A percentile compares a stretch with the other conserved stretches of the same genome.
phyloP scores from a whole-genome alignment of 2,329 filamentous ascomycete genomes.

The Rosellinia necatrix region DNA sequence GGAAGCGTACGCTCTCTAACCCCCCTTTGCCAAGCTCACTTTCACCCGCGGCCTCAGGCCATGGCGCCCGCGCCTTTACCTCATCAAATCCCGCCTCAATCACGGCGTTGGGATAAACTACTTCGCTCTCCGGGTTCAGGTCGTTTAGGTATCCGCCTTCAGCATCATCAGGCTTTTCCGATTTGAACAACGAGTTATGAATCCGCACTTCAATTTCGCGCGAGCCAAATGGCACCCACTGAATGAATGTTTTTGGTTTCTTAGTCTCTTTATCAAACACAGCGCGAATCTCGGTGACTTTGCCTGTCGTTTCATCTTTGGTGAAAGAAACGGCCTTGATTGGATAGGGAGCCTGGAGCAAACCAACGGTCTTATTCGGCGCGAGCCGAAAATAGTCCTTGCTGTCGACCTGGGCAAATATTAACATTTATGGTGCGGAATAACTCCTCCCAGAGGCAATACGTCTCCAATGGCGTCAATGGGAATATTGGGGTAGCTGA shows the following conservation, averaged over 20 bases:
- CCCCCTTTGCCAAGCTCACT: conserved; percentile 64
- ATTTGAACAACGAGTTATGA: conserved; percentile 84
- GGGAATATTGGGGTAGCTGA: too few relatives aligned
- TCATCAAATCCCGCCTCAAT: conserved; percentile 85
- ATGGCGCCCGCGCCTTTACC: conserved; percentile 72
- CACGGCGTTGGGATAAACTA: conserved; percentile 76
- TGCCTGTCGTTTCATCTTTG: conserved; percentile 65
- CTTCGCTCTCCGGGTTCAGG: conserved; percentile 82
- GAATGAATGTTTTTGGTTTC: conserved; percentile 81
- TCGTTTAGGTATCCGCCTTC: conserved; percentile 83
- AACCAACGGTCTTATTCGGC: conserved; percentile 73
- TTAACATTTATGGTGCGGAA: neutral
- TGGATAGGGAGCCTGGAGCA: conserved; percentile 72
- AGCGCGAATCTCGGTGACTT: conserved; percentile 68
- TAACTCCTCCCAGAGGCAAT: neutral
- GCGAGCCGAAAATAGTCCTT: conserved; percentile 79
- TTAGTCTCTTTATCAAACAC: conserved; percentile 72
- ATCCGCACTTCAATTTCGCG: conserved; percentile 75
- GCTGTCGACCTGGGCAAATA: conserved; percentile 55
- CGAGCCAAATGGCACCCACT: conserved; percentile 80
- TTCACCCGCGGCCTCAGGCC: conserved; percentile 80
- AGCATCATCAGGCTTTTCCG: conserved; percentile 76
- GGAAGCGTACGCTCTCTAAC: conserved; percentile 81
- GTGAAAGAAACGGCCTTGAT: conserved; percentile 71
- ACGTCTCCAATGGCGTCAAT: too few relatives aligned